These are phyloP conservation scores for Amylostereum chailletii DNA, from an alignment of 1,284 basidiomycete species.

Conservation along the genomic window DNA sequence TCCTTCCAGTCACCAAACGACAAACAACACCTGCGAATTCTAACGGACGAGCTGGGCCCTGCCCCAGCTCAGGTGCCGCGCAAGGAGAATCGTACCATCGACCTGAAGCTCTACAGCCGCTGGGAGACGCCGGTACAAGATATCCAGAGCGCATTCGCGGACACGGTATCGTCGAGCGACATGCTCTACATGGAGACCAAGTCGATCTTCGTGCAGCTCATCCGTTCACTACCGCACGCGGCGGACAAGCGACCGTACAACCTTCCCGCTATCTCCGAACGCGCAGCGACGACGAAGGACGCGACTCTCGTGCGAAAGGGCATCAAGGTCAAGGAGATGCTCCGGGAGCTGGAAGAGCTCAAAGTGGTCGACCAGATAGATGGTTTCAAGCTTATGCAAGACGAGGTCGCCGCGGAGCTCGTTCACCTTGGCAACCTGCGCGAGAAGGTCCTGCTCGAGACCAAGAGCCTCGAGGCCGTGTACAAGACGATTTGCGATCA, in stretches of 20 bases:
- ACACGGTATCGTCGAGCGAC: slow-evolving; percentile 94
- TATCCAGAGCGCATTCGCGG: slow-evolving; percentile 93
- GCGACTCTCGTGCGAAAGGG: slow-evolving; percentile 91
- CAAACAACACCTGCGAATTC: slow-evolving; percentile 92
- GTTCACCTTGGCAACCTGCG: slow-evolving; percentile 93
- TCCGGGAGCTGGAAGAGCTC: slow-evolving; percentile 90
- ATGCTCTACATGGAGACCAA: slow-evolving; percentile 99
- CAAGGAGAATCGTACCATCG: slow-evolving; percentile 93
- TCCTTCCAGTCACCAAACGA: slow-evolving; percentile 82
- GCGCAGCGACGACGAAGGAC: slow-evolving; percentile 95
- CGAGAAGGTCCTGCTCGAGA: slow-evolving; percentile 93
- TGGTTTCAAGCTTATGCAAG: slow-evolving; percentile 91
- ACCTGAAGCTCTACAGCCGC: slow-evolving; percentile 88
- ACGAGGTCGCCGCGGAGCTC: slow-evolving; percentile 93
- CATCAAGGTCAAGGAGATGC: slow-evolving; percentile 99
- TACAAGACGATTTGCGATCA: slow-evolving; percentile 99
- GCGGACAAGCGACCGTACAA: slow-evolving; percentile 85
- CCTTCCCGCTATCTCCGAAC: slow-evolving; percentile 84
- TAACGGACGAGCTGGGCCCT: slow-evolving; percentile 91
- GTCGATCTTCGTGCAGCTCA: slow-evolving; percentile 96
- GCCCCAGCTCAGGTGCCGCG: slow-evolving; percentile 93
- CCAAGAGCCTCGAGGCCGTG: slow-evolving; percentile 87
- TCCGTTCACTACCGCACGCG: slow-evolving; percentile 86
- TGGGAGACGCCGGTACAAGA: slow-evolving; percentile 99
- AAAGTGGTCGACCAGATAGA: slow-evolving; percentile 80